phyloP scores from a whole-genome alignment of 2,329 filamentous ascomycete species.

The Didymella glomerata region DNA sequence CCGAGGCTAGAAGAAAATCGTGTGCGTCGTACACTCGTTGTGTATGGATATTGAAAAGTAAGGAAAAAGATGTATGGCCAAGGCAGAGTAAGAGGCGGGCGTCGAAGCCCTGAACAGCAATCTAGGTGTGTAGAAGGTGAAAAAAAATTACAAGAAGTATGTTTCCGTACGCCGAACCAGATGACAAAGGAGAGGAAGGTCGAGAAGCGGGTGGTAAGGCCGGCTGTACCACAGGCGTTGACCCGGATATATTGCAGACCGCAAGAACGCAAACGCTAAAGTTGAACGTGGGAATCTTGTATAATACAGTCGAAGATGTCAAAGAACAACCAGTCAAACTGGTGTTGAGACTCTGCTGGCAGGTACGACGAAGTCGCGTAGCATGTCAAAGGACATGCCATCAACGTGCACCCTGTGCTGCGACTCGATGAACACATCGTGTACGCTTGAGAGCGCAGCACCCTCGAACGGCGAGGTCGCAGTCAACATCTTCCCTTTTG shows the following conservation, averaged over 20 bases:
- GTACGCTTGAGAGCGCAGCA: slow-evolving; percentile 37
- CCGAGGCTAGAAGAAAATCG: slow-evolving; percentile 26
- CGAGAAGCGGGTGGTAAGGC: slow-evolving; percentile 31
- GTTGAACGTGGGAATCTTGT: slow-evolving; percentile 11
- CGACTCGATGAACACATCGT: slow-evolving; percentile 45
- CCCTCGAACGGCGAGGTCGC: slow-evolving; percentile 49
- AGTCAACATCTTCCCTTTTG: slow-evolving; percentile 35
- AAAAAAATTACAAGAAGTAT: slow-evolving; percentile 33
- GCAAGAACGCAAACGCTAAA: slow-evolving; percentile 27
- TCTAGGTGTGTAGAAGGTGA: slow-evolving; percentile 24
- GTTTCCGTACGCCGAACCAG: not conserved
- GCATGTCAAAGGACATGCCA: slow-evolving; percentile 49
- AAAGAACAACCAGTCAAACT: slow-evolving; percentile 26
- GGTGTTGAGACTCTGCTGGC: slow-evolving; percentile 35
- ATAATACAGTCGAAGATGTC: slow-evolving; percentile 1
- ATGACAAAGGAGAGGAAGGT: slow-evolving; percentile 19
- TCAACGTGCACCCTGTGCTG: slow-evolving; percentile 46
- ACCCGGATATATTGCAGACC: slow-evolving; percentile 22
- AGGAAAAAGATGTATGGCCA: slow-evolving; percentile 2
- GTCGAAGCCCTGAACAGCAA: slow-evolving; percentile 20
- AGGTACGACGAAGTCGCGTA: slow-evolving; percentile 39
- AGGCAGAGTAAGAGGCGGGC: slow-evolving; percentile 15
- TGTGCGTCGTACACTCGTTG: slow-evolving; percentile 40
- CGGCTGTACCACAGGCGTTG: slow-evolving; percentile 33
- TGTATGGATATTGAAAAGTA: slow-evolving; percentile 29